A percentile compares a stretch with the other conserved stretches of the same genome.
phyloP scores from a whole-genome alignment of 176 grass and related monocot species.

The Elaeis guineensis region DNA sequence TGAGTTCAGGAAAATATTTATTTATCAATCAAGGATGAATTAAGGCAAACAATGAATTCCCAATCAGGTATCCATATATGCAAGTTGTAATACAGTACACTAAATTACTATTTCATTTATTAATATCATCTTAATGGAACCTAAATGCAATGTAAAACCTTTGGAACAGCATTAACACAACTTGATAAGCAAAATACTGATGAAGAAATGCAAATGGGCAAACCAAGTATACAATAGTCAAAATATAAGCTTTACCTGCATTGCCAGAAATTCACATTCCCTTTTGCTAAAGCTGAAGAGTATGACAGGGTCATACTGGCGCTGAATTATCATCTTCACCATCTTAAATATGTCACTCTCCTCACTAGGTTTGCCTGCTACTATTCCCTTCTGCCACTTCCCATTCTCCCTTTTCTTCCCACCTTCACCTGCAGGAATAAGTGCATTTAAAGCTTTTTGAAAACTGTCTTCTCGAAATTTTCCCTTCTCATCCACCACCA shows the following conservation, averaged over 20 bases:
- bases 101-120: too few species aligned
- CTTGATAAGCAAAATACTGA: too few species aligned
- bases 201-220: too few species aligned
- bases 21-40: too few species aligned
- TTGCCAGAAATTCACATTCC: constrained; percentile 89
- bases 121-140: too few species aligned
- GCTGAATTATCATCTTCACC: constrained; percentile 99
- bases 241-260: constrained; percentile 51
- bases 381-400: constrained; percentile 61
- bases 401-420: constrained; percentile 57
- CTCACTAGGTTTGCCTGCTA: constrained; percentile 55
- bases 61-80: too few species aligned
- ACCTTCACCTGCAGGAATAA: constrained; percentile 43
- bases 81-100: too few species aligned
- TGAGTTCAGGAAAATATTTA: too few species aligned
- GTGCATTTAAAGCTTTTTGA: constrained; percentile 92
- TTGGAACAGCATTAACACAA: too few species aligned
- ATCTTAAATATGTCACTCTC: constrained; percentile 96
- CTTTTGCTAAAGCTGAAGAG: constrained; percentile 97
- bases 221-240: too few species aligned
- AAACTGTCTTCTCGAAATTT: constrained; percentile 99
- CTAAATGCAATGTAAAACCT: too few species aligned
- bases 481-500: constrained; percentile 88
- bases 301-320: constrained; percentile 93
- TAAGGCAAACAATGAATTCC: too few species aligned